These are phyloP conservation scores for Carpinus viminea DNA, from an alignment of 306 rosid genomes.

Conservation along the genomic window DNA sequence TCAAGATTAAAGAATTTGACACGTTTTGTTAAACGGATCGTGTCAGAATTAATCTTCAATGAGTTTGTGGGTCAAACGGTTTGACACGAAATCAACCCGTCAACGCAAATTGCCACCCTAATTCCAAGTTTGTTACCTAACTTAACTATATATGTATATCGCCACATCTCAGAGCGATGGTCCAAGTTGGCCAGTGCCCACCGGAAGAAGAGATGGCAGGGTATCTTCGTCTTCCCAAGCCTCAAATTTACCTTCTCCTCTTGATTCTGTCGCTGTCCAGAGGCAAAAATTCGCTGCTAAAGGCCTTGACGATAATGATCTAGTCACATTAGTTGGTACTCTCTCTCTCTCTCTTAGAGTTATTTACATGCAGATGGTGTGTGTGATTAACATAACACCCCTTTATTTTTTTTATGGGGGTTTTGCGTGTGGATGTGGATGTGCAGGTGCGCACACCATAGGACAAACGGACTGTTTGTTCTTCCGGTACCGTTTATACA, in stretches of 20 bases:
- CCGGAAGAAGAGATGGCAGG: conserved; percentile 73
- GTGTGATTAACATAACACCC: neutral
- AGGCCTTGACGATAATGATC: conserved; percentile 72
- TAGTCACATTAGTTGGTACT: conserved; percentile 70
- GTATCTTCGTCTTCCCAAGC: conserved; percentile 52
- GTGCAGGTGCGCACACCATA: conserved; percentile 67
- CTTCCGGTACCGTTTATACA: conserved; percentile 58
- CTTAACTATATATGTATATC: neutral
- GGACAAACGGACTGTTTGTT: conserved; percentile 68
- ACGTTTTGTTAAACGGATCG: too few relatives aligned
- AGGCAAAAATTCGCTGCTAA: conserved; percentile 64
- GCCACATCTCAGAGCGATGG: conserved; percentile 48
- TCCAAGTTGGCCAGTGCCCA: conserved; percentile 73
- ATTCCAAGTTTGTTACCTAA: neutral
- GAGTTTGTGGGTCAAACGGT: too few relatives aligned
- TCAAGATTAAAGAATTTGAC: too few relatives aligned
- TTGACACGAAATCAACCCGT: too few relatives aligned
- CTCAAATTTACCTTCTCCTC: conserved; percentile 73
- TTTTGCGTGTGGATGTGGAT: neutral
- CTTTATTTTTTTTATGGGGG: neutral
- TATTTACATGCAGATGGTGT: neutral
- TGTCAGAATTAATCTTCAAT: too few relatives aligned
- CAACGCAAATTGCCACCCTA: too few relatives aligned
- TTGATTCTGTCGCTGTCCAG: conserved; percentile 57
- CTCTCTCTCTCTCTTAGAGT: neutral